These are phyloP conservation scores for Phytomonas francai DNA, from an alignment of 208 protist species.

Conservation along the genomic window DNA sequence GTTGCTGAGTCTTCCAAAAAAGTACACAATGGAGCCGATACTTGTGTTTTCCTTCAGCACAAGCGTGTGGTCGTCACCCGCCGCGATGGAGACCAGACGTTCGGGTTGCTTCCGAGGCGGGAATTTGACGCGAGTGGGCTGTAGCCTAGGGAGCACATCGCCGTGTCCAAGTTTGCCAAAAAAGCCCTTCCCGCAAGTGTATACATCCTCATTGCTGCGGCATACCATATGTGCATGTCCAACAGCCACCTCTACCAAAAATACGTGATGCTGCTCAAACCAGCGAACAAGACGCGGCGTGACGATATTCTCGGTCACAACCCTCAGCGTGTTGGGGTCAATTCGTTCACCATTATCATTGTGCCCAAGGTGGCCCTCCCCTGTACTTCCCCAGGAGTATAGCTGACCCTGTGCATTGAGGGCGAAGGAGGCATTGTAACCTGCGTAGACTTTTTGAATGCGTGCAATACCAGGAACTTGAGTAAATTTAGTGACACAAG, in stretches of 20 bases:
- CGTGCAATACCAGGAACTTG: slow-evolving; percentile 41
- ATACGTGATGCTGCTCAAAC: slow-evolving; percentile 65
- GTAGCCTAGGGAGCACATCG: slow-evolving; percentile 20
- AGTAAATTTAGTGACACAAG: slow-evolving; percentile 28
- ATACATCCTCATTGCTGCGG: slow-evolving; percentile 53
- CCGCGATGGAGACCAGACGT: slow-evolving; percentile 39
- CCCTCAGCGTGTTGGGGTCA: slow-evolving; percentile 45
- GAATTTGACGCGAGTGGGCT: slow-evolving; percentile 57
- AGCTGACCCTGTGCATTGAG: slow-evolving; percentile 43
- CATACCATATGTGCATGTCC: slow-evolving; percentile 54
- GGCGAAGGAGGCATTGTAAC: slow-evolving; percentile 58
- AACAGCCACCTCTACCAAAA: slow-evolving; percentile 53
- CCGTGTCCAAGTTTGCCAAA: slow-evolving; percentile 76
- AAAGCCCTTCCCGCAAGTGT: slow-evolving; percentile 56
- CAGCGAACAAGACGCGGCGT: slow-evolving; percentile 44
- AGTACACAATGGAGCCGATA: slow-evolving; percentile 65
- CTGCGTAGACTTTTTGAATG: slow-evolving; percentile 47
- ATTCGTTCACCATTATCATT: slow-evolving; percentile 52
- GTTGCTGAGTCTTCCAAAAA: slow-evolving; percentile 62
- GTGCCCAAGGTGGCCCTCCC: slow-evolving; percentile 69
- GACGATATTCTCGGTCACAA: slow-evolving; percentile 33
- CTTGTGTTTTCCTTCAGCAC: slow-evolving; percentile 52
- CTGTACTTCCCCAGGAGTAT: slow-evolving; percentile 70
- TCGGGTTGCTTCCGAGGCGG: slow-evolving; percentile 48
- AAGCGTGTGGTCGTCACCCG: slow-evolving; percentile 71